Evolutionary conservation across 2,329 filamentous ascomycete species (phyloP).

Genomic region (Nigrograna mackinnonii): DNA sequence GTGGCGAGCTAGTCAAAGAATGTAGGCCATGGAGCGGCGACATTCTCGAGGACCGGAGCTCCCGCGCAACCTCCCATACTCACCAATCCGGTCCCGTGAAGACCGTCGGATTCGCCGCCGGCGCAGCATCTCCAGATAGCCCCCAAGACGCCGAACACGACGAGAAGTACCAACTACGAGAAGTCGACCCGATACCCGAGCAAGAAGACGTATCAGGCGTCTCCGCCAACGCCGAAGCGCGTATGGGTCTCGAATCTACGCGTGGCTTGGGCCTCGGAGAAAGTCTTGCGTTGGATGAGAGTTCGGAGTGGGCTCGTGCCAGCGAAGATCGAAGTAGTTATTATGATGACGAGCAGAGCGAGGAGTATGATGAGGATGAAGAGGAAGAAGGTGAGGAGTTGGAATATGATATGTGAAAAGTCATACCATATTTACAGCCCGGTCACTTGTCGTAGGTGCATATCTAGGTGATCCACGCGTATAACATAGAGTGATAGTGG

Average conservation of each 20-base stretch:
- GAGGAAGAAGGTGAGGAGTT: slow-evolving; percentile 35
- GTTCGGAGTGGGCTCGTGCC: slow-evolving; percentile 40
- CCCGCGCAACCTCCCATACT: slow-evolving; percentile 11
- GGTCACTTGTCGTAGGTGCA: too few relatives aligned
- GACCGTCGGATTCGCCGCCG: slow-evolving; percentile 29
- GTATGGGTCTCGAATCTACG: slow-evolving; percentile 19
- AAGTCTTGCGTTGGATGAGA: slow-evolving; percentile 31
- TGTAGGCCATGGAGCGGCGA: slow-evolving; percentile 93
- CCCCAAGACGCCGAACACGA: slow-evolving; percentile 9
- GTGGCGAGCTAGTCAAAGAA: slow-evolving; percentile 79
- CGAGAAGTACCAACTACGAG: slow-evolving; percentile 10
- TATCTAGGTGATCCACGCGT: too few relatives aligned
- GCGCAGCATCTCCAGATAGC: slow-evolving; percentile 7
- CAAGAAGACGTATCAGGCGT: slow-evolving; percentile 11
- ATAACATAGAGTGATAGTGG: too few relatives aligned
- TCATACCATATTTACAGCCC: too few relatives aligned
- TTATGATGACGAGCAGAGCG: slow-evolving; percentile 30
- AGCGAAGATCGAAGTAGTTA: slow-evolving; percentile 22
- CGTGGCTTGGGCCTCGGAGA: slow-evolving; percentile 31
- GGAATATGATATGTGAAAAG: slow-evolving; percentile 6
- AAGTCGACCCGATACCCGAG: slow-evolving; percentile 38
- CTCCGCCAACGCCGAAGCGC: slow-evolving; percentile 7
- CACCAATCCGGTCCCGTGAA: slow-evolving; percentile 12
- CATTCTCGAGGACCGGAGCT: slow-evolving; percentile 64
- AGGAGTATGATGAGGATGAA: slow-evolving; percentile 43